Evolutionary conservation across 768 basidiomycete species (phyloP).

Genomic region (Favolaschia claudopus): DNA sequence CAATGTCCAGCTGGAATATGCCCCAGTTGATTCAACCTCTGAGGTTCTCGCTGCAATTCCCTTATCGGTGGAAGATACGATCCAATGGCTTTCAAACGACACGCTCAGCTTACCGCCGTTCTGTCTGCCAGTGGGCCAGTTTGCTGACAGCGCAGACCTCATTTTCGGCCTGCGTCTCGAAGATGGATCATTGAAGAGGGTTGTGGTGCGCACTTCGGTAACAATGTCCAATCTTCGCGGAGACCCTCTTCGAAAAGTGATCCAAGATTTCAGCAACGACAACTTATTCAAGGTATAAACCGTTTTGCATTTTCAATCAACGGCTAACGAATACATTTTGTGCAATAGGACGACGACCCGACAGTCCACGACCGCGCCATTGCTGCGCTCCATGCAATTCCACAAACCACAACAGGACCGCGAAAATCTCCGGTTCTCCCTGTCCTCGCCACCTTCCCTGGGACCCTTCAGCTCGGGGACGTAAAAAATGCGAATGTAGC

Average conservation of each 20-base stretch:
- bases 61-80: not conserved
- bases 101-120: not conserved
- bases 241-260: not conserved
- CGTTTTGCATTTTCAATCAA: too few species aligned
- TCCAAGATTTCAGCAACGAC: not conserved
- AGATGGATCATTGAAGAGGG: not conserved
- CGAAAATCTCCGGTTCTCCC: not conserved
- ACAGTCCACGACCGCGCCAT: not conserved
- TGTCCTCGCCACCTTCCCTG: not conserved
- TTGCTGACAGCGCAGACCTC: not conserved
- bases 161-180: not conserved
- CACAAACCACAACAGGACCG: not conserved
- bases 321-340: too few species aligned
- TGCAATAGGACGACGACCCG: not conserved
- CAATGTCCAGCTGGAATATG: not conserved
- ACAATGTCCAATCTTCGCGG: not conserved
- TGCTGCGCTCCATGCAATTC: too few species aligned
- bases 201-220: not conserved
- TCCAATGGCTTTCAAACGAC: not conserved
- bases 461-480: not conserved
- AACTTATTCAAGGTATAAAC: conserved; percentile 3
- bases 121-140: not conserved
- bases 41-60: not conserved
- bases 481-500: not conserved
- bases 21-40: not conserved